Evolutionary conservation across 352 stramenopile species (phyloP).

Genomic region (Salisapilia sapeloensis): DNA sequence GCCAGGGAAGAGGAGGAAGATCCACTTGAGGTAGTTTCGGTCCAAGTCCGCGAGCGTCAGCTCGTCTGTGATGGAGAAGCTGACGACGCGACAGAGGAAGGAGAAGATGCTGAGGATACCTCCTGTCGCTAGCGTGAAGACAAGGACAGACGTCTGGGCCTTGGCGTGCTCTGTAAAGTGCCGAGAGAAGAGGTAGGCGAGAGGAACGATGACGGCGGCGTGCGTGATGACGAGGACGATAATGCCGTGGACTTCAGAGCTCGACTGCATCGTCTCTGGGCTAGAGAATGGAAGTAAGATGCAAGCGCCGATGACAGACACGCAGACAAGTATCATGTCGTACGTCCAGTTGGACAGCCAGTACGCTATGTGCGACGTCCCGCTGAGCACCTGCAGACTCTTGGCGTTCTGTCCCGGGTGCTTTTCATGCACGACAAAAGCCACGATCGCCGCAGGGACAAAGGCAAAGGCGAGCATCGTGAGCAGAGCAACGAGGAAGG

Average conservation of each 20-base stretch:
- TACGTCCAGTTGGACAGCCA: slow-evolving; percentile 40
- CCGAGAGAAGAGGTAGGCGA: slow-evolving; percentile 44
- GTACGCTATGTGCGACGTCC: slow-evolving; percentile 28
- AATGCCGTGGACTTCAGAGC: slow-evolving; percentile 23
- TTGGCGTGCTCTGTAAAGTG: slow-evolving; percentile 39
- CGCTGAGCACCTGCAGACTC: slow-evolving; percentile 41
- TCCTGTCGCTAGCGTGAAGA: slow-evolving; percentile 35
- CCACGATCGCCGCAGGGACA: slow-evolving; percentile 38
- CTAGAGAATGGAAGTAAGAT: slow-evolving; percentile 20
- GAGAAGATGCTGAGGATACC: slow-evolving; percentile 60
- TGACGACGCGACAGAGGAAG: slow-evolving; percentile 51
- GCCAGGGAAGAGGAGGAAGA: slow-evolving; percentile 52
- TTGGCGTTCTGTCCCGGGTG: slow-evolving; percentile 46
- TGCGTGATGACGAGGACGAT: slow-evolving; percentile 20
- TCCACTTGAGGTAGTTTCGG: slow-evolving; percentile 48
- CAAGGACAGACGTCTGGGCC: slow-evolving; percentile 46
- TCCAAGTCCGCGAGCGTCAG: slow-evolving; percentile 45
- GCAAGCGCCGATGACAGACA: slow-evolving; percentile 18
- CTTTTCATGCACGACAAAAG: slow-evolving; percentile 48
- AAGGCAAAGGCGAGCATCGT: slow-evolving; percentile 57
- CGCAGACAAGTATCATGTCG: slow-evolving; percentile 22
- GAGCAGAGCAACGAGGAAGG: slow-evolving; percentile 37
- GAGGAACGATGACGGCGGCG: slow-evolving; percentile 24
- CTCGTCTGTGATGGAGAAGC: slow-evolving; percentile 11
- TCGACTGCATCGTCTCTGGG: slow-evolving; percentile 8